Base-by-base conservation (phyloP, 441 rosid species). In the Populus tomentosa region DNA sequence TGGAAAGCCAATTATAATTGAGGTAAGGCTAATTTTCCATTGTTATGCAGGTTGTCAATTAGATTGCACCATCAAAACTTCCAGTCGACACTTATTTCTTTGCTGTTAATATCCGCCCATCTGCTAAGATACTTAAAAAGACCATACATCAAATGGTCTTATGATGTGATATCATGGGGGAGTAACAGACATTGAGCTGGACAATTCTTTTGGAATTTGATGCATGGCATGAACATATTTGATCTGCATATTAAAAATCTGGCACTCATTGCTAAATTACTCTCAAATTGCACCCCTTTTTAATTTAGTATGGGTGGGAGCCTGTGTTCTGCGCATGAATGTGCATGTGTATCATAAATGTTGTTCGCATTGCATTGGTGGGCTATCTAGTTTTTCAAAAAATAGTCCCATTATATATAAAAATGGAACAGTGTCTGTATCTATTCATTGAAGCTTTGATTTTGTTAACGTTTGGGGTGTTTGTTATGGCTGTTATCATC, bases 1-100 rank as follows among this genome's bases (percentile, higher is more conserved):
- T 87, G 99, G 99, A 82, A 96, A 96, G 80, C 98, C 99, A 0
- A 90, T 96, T 73, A 96, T 96, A 75, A 94, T 94, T 62, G 99
- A 96, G 97, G 99, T 96, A 85, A n/a, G 28, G 18, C 67, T 59
- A 59, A 21, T 69, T 32, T 62, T 53, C 68, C n/a, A 2, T 72
- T 64, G 30, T 73, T 38, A 75, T 38, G 24, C 32, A 64, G 63
- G 32, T 35, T 64, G 73, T 24, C 9, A 46, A 71, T 42, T 69
- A 62, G 50, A 14, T 10, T 35, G 62, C 21, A 35, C 38, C 50
- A 53, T 35, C 33, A 38, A 36, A 28, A 13, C 56, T 21, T 63
- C 10, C 67, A 53, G 7, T 53, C 61, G 0, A 53, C 21, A 50
- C 6, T 13, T 10, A 64, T 46, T 30, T 30, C 32, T 42, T 66